These are phyloP conservation scores for Cerioporus squamosus DNA, from an alignment of 1,284 basidiomycete species.

Conservation along the genomic window DNA sequence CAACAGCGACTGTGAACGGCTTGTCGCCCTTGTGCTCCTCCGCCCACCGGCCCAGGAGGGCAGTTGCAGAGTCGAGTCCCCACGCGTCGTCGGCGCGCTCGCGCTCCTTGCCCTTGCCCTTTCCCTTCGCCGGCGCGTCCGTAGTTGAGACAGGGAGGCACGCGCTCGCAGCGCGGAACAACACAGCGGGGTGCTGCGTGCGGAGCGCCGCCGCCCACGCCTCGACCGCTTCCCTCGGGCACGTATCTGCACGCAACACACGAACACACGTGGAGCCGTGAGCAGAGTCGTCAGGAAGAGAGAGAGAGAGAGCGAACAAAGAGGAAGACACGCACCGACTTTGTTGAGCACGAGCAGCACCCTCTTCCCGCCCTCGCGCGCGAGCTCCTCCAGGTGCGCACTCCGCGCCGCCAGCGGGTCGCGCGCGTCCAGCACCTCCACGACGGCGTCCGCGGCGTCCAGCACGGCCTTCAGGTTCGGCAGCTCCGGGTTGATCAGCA, in stretches of 20 bases:
- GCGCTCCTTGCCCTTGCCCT: conserved; percentile 50
- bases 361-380: conserved; percentile 48
- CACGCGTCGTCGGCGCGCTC: conserved; percentile 55
- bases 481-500: conserved; percentile 71
- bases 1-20: conserved; percentile 68
- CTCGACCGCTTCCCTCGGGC: conserved; percentile 81
- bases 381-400: conserved; percentile 63
- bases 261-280: not conserved
- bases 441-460: conserved; percentile 82
- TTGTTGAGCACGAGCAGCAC: conserved; percentile 85
- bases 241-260: conserved; percentile 60
- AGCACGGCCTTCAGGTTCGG: conserved; percentile 75
- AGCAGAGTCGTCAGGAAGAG: conserved; percentile 16
- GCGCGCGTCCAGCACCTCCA: conserved; percentile 86
- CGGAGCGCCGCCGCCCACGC: conserved; percentile 80
- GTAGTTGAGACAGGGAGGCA: conserved; percentile 51
- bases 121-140: conserved; percentile 32
- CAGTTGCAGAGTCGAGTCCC: conserved; percentile 56
- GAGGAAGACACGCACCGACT: conserved; percentile 62
- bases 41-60: conserved; percentile 50
- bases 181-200: conserved; percentile 69
- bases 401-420: conserved; percentile 80
- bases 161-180: conserved; percentile 82
- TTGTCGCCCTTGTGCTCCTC: conserved; percentile 48
- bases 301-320: conserved; percentile 3